Evolutionary conservation across 345 rosid genomes (phyloP).

Genomic region (Lepidium aucheri): DNA sequence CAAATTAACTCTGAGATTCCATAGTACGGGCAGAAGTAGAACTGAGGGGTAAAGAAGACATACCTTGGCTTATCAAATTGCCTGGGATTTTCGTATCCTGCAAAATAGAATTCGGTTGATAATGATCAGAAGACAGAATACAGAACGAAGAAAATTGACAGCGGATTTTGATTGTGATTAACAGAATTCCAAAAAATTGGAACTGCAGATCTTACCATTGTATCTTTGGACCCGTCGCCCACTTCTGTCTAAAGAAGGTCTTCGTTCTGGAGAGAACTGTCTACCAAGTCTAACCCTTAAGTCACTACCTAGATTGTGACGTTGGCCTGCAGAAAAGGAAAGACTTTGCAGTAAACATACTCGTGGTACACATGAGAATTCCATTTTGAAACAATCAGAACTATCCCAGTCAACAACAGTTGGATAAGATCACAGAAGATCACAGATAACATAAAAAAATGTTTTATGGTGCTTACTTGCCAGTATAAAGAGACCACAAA

Average conservation of each 20-base stretch:
- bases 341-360: conserved; percentile 25
- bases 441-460: conserved; percentile 44
- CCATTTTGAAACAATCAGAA: conserved; percentile 23
- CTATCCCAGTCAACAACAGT: conserved; percentile 11
- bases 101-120: conserved; percentile 16
- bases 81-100: conserved; percentile 64
- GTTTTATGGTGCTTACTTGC: conserved; percentile 48
- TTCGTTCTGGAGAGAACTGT: conserved; percentile 57
- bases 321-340: conserved; percentile 48
- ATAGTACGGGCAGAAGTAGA: not conserved
- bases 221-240: conserved; percentile 34
- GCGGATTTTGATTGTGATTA: not conserved
- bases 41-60: not conserved
- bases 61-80: conserved; percentile 54
- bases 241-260: conserved; percentile 48
- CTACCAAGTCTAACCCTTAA: conserved; percentile 76
- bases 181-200: not conserved
- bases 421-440: conserved; percentile 22
- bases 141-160: not conserved
- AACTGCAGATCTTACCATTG: conserved; percentile 45
- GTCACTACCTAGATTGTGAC: conserved; percentile 52
- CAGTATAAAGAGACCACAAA: conserved; percentile 42
- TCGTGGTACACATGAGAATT: conserved; percentile 6
- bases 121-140: conserved; percentile 4
- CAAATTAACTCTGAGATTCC: not conserved